A percentile compares a stretch with the other conserved stretches of the same genome.
Evolutionary conservation across 2,329 filamentous ascomycete genomes (phyloP).

Genomic region (Penicillium sp.): DNA sequence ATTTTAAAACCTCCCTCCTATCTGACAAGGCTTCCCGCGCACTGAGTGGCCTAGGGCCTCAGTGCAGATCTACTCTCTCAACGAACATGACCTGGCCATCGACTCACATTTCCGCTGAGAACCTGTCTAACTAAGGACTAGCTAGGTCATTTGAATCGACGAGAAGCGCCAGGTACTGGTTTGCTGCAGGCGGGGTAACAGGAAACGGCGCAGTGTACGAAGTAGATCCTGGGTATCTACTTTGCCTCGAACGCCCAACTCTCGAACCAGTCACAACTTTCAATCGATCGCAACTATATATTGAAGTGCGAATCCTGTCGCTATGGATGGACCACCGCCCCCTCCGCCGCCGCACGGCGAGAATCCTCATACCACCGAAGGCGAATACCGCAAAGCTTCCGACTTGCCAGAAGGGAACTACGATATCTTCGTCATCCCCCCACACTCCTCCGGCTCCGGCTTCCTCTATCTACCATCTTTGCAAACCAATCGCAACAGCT

Average conservation of each 20-base stretch:
- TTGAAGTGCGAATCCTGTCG: conserved; percentile 1
- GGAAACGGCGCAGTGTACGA: neutral
- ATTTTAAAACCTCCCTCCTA: neutral
- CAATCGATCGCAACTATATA: conserved; percentile 5
- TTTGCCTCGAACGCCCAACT: neutral
- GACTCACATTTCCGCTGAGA: conserved; percentile 13
- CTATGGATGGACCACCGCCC: conserved; percentile 52
- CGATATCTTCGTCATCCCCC: conserved; percentile 95
- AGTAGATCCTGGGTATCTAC: neutral
- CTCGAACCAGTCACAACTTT: neutral
- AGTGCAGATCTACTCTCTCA: conserved; percentile 28
- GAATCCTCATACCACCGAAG: conserved; percentile 67
- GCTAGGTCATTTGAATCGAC: conserved; percentile 7
- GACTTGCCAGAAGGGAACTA: conserved; percentile 87
- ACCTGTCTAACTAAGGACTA: conserved; percentile 17
- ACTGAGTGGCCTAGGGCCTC: conserved; percentile 34
- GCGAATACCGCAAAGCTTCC: conserved; percentile 45
- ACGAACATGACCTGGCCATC: conserved; percentile 33
- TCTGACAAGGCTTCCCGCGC: conserved; percentile 16
- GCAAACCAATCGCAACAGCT: conserved; percentile 83
- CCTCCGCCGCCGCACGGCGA: conserved; percentile 83
- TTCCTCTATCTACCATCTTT: conserved; percentile 94
- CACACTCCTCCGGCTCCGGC: conserved; percentile 82
- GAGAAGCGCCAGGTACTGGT: neutral
- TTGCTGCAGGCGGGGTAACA: neutral